A percentile compares a stretch with the other conserved stretches of the same genome.
Evolutionary conservation across 1,139 yeast genomes (phyloP).

Genomic region (Yamadazyma oceani): DNA sequence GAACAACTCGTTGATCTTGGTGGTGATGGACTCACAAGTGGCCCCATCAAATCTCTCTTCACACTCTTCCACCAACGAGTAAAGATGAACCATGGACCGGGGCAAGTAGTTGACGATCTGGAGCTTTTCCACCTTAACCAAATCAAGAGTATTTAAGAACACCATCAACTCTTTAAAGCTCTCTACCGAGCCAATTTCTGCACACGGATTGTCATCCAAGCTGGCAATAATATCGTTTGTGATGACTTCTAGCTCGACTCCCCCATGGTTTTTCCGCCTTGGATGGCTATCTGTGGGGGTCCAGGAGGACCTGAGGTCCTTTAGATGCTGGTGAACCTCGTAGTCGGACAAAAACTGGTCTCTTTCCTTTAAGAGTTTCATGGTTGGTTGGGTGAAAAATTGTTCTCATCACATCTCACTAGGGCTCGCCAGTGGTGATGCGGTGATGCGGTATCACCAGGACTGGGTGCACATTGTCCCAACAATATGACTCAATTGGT

Average conservation of each 20-base stretch:
- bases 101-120: constrained; percentile 85
- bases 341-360: constrained; percentile 69
- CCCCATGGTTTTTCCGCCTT: constrained; percentile 36
- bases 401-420: constrained; percentile 6
- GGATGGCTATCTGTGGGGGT: constrained; percentile 32
- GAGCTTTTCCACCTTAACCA: constrained; percentile 81
- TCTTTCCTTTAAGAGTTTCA: constrained; percentile 48
- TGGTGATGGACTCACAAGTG: constrained; percentile 55
- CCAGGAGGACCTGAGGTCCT: constrained; percentile 38
- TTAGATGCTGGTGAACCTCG: constrained; percentile 67
- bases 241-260: constrained; percentile 59
- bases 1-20: constrained; percentile 48
- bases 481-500: constrained; percentile 32
- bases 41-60: constrained; percentile 75
- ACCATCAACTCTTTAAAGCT: constrained; percentile 54
- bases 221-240: constrained; percentile 62
- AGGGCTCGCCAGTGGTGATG: constrained; percentile 5
- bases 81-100: constrained; percentile 72
- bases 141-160: constrained; percentile 50
- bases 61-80: constrained; percentile 85
- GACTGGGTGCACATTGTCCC: too few relatives aligned
- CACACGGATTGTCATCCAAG: constrained; percentile 45
- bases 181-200: constrained; percentile 42
- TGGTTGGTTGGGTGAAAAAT: constrained; percentile 10
- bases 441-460: too few relatives aligned